These are phyloP conservation scores for Thielaviopsis punctulata DNA, from an alignment of 2,329 filamentous ascomycete genomes.

Conservation along the genomic window DNA sequence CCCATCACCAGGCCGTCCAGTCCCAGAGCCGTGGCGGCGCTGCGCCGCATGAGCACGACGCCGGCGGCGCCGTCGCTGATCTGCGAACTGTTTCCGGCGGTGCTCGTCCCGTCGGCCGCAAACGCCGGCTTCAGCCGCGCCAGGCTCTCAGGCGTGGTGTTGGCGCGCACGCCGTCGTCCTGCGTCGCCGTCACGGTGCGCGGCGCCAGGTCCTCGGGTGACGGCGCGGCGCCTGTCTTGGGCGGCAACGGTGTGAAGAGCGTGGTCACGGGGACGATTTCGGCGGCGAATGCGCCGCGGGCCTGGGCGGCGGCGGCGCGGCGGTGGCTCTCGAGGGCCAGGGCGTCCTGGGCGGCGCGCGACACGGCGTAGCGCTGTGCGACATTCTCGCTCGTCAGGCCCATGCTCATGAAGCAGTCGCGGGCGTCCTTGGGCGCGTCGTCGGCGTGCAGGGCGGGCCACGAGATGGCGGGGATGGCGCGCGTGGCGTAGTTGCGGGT, in stretches of 20 bases:
- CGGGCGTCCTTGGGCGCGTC: constrained; percentile 48
- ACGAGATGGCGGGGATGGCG: constrained; percentile 71
- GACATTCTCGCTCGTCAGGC: constrained; percentile 77
- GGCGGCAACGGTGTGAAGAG: constrained; percentile 37
- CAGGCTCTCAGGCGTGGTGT: constrained; percentile 51
- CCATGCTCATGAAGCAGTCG: constrained; percentile 93
- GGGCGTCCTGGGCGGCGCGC: constrained; percentile 64
- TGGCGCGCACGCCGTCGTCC: constrained; percentile 69
- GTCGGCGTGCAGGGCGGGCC: constrained; percentile 51
- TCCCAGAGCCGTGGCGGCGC: constrained; percentile 49
- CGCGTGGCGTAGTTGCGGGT: constrained; percentile 71
- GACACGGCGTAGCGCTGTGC: constrained; percentile 57
- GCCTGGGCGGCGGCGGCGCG: constrained; percentile 55
- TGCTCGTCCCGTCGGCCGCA: constrained; percentile 53
- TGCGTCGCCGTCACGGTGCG: constrained; percentile 45
- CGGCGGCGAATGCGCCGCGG: constrained; percentile 52
- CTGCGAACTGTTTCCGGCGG: constrained; percentile 74
- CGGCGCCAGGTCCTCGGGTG: background rate
- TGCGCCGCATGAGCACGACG: constrained; percentile 68
- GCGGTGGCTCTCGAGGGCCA: constrained; percentile 58
- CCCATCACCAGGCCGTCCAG: constrained; percentile 54
- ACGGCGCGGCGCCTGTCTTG: constrained; percentile 32
- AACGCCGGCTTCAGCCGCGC: constrained; percentile 76
- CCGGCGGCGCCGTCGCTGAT: constrained; percentile 80
- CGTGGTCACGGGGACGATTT: constrained; percentile 59